phyloP scores from a whole-genome alignment of 441 rosid species.

The Populus hybrid region DNA sequence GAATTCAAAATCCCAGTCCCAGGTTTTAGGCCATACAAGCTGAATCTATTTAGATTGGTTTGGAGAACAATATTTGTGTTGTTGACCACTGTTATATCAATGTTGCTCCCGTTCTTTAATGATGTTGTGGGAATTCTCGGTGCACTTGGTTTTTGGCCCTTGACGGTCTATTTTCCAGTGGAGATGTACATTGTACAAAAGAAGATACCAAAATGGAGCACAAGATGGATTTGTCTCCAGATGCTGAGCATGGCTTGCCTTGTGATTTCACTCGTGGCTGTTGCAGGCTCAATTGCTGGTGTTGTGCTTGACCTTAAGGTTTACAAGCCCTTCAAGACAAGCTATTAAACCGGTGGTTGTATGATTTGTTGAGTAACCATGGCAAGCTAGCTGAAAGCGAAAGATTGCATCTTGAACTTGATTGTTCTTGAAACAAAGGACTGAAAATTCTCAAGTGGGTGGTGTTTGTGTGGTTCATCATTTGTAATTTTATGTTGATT shows the following conservation, averaged over 20 bases:
- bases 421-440: not conserved
- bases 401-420: not conserved
- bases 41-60: conserved; percentile 55
- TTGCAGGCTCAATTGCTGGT: conserved; percentile 58
- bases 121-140: conserved; percentile 62
- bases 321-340: conserved; percentile 52
- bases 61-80: conserved; percentile 68
- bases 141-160: conserved; percentile 67
- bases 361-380: not conserved
- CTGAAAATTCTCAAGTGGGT: not conserved
- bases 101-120: conserved; percentile 69
- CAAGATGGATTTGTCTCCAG: conserved; percentile 59
- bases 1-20: conserved; percentile 43
- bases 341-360: conserved; percentile 21
- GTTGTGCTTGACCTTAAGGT: conserved; percentile 47
- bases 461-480: not conserved
- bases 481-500: not conserved
- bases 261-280: conserved; percentile 44
- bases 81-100: conserved; percentile 48
- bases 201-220: conserved; percentile 43
- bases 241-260: conserved; percentile 52
- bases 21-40: conserved; percentile 30
- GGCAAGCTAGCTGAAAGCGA: not conserved
- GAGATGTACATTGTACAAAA: not conserved
- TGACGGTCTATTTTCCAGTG: not conserved